These are phyloP conservation scores for Pythium phragmitis DNA, from an alignment of 352 stramenopile species.

Conservation along the genomic window DNA sequence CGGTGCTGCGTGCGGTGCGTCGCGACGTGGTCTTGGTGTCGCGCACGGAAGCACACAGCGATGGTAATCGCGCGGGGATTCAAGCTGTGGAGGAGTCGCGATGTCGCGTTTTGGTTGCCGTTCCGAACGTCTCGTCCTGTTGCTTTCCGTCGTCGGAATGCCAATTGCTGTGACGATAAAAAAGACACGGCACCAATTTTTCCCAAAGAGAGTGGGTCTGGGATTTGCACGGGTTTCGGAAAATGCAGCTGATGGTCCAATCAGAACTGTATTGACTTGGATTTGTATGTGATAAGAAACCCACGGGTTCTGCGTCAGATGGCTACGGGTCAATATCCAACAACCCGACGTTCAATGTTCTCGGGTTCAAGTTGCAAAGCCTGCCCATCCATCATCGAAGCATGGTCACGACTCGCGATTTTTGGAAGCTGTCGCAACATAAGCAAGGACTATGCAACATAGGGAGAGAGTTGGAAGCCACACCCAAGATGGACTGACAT, in stretches of 20 bases:
- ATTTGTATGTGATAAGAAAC: slow-evolving; percentile 2
- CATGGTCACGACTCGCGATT: background rate
- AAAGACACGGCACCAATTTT: slow-evolving; percentile 25
- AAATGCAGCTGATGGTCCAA: background rate
- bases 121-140: background rate
- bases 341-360: too few relatives aligned
- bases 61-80: background rate
- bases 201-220: slow-evolving; percentile 8
- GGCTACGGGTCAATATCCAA: slow-evolving; percentile 10
- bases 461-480: background rate
- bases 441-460: background rate
- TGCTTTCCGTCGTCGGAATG: slow-evolving; percentile 16
- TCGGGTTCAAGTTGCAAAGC: slow-evolving; percentile 5
- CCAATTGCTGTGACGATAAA: slow-evolving; percentile 27
- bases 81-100: background rate
- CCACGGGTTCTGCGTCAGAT: slow-evolving; percentile 4
- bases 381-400: slow-evolving; percentile 6
- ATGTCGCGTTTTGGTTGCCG: background rate
- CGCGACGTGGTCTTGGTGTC: background rate
- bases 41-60: background rate
- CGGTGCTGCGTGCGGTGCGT: background rate
- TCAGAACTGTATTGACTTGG: background rate
- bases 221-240: slow-evolving; percentile 3
- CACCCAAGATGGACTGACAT: background rate
- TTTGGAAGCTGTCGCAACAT: slow-evolving; percentile 6